Conservation (phyloP, 2,329 filamentous ascomycete genomes). For the Fusarium marasasianum region DNA sequence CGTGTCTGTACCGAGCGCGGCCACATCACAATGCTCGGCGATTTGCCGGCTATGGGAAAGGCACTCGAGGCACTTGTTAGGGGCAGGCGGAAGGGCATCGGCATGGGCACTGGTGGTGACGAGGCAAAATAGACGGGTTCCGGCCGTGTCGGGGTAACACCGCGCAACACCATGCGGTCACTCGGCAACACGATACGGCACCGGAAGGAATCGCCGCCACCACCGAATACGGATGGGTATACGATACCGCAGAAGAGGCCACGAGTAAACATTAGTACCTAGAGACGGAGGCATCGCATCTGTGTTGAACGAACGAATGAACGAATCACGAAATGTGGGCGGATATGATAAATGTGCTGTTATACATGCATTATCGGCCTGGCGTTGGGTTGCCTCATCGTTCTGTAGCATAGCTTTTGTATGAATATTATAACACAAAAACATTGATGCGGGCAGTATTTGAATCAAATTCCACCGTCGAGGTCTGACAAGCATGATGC, state of each 20-base stretch:
- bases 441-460: not conserved
- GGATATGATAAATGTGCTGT: conserved; percentile 1
- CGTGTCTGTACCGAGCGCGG: conserved; percentile 83
- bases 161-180: conserved; percentile 4
- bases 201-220: conserved; percentile 1
- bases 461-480: not conserved
- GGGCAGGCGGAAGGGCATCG: conserved; percentile 77
- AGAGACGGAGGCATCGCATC: not conserved
- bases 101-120: conserved; percentile 57
- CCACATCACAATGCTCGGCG: conserved; percentile 87
- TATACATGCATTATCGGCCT: conserved; percentile 24
- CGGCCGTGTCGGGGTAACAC: conserved; percentile 24
- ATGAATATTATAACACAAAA: conserved; percentile 16
- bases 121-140: conserved; percentile 15
- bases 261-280: not conserved
- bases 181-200: conserved; percentile 14
- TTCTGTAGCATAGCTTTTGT: conserved; percentile 18
- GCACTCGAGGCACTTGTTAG: conserved; percentile 75
- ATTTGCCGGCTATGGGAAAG: conserved; percentile 81
- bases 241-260: not conserved
- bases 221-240: not conserved
- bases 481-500: not conserved
- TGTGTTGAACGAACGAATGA: conserved; percentile 1
- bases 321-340: conserved; percentile 8
- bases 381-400: conserved; percentile 19